Base-by-base conservation (phyloP, 805 yeast genomes). In the Sungouiella thailandica region DNA sequence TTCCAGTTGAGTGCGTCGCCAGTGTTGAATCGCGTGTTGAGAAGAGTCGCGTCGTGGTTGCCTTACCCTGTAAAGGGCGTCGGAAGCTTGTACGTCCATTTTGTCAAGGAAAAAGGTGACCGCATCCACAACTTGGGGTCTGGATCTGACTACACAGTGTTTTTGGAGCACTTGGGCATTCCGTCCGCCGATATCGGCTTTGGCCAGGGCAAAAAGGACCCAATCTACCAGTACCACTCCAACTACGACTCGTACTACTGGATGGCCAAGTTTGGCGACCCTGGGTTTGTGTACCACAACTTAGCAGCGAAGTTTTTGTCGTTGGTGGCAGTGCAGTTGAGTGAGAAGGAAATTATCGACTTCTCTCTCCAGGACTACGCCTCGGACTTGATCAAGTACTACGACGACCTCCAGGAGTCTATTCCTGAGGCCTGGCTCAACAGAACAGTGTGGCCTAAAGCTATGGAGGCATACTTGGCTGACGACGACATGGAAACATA, bases 101-200 rank as follows among this genome's bases (percentile, higher is more conserved):
- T 77, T 64, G 42, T 47, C 1, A 62, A 64, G 7, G 55, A 46
- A 4, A 41, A 47, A 1, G 62, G 55, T 25, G 49, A 43, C 28
- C 32, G 40, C 4, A 60, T 77, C 30, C 53, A 47, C 3, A 49
- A 60, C 14, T 37, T 46, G 35, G 48, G 48, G 7, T 42, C 47
- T 5, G 48, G 48, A 9, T 42, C 80, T 1, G 82, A 76, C 48
- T 72, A 65, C 47, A 65, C 75, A 2, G 76, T 76, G 7, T 79
- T 80, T 44, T 84, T 80, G 53, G 73, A 74, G 46, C 78, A 76
- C 49, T 52, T 80, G 43, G 89, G 87, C 5, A 72, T 82, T 25
- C 84, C 89, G 2, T 69, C 83, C 0, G 66, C 76, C 8, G 52
- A 62, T 65, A 9, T 43, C 9, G 38, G 75, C 7, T 31, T 47